Evolutionary conservation across 495 filamentous ascomycete genomes (phyloP), one percentile per base, ranked within the genome.

Genomic region (Daldinia concentrica): DNA sequence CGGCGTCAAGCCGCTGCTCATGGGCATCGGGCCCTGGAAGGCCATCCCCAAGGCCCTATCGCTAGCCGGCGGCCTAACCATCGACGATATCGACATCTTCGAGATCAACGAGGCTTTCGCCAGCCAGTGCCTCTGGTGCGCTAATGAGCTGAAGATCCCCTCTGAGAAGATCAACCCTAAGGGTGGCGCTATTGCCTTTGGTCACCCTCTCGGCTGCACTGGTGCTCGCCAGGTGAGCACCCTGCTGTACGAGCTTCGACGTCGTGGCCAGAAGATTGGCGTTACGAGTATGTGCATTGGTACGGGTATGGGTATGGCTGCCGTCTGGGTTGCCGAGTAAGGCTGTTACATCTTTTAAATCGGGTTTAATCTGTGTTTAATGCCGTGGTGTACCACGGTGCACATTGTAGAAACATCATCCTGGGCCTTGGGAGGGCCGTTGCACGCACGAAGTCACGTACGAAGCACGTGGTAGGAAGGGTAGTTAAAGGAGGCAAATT

Each of bases 21-120:
- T 99, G 95, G 95, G 95, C 72, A 83, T 97, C 62, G 95, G 95
- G 1, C 95, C 95, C 19, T 97, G 93, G 91, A 93, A 93, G 79
- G 94, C 95, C 32, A 98, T 99, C 78, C 95, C 95, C 64, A 90
- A 94, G 76, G 93, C 92, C 6, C 89, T 97, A 68, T 85, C 90
- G 79, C 94, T 95, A 78, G 91, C 94, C 3, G 76, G 76, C 58
- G 92, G 93, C 45, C 87, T 99, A 68, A 87, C 85, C 69, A 93
- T 92, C 82, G 91, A 95, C 52, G 95, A 98, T 69, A 93, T 99
- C 37, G 96, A 98, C 79, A 92, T 98, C 77, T 99, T 86, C 78
- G 95, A 99, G 89, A 98, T 99, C 86, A 99, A 99, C 86, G 95
- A 99, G 88, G 95, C 95, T 7, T 99, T 99, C 79, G 95, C 95